Evolutionary conservation across 257 asterid species (phyloP).

Genomic region (Solanum appendiculatum): DNA sequence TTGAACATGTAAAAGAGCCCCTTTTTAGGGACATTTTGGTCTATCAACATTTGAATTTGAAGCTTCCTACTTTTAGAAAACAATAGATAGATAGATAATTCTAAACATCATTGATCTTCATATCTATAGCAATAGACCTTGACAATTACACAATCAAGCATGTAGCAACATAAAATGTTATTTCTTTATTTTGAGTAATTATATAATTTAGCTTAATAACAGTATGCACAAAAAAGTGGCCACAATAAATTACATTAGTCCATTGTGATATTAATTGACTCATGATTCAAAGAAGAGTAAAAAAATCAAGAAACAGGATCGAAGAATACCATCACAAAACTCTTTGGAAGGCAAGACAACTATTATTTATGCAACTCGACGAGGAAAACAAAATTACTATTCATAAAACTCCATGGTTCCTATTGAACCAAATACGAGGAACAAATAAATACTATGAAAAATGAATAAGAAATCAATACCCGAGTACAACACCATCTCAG

Average conservation of each 20-base stretch:
- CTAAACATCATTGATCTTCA: not conserved
- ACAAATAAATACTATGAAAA: too few species aligned
- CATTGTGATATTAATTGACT: not conserved
- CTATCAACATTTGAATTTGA: not conserved
- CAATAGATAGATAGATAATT: not conserved
- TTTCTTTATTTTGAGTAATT: not conserved
- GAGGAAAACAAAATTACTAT: too few species aligned
- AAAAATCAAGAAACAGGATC: not conserved
- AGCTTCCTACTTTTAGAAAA: not conserved
- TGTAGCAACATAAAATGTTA: not conserved
- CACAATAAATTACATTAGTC: not conserved
- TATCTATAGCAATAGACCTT: not conserved
- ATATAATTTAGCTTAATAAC: too few species aligned
- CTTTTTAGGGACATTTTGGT: not conserved
- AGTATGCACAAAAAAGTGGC: too few species aligned
- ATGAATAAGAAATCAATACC: too few species aligned
- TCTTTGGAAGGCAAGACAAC: not conserved
- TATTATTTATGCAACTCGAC: not conserved
- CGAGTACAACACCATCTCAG: too few species aligned
- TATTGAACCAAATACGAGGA: not conserved
- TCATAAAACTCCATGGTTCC: not conserved
- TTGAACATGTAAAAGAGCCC: not conserved
- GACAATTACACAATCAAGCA: too few species aligned
- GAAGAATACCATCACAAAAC: not conserved
- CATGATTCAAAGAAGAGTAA: not conserved